phyloP scores from a whole-genome alignment of 1,284 basidiomycete genomes.

The Trametes hirsuta region DNA sequence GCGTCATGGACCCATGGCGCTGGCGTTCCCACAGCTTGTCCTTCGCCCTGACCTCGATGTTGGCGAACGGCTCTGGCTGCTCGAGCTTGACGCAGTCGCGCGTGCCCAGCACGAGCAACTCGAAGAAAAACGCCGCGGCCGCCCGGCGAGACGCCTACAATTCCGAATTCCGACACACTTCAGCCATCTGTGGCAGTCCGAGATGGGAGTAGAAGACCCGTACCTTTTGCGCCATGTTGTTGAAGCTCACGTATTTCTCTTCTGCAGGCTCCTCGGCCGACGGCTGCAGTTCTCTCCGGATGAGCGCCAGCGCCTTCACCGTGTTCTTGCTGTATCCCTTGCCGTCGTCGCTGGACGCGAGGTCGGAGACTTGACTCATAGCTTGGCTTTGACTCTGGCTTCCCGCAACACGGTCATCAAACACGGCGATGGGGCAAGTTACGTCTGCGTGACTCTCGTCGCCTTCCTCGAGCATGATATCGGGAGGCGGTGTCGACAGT shows the following conservation, averaged over 20 bases:
- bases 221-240: conserved; percentile 75
- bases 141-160: conserved; percentile 84
- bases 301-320: conserved; percentile 83
- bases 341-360: conserved; percentile 53
- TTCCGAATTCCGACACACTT: not conserved
- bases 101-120: conserved; percentile 92
- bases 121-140: conserved; percentile 96
- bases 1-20: conserved; percentile 51
- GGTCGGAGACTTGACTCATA: not conserved
- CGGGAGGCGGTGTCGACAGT: conserved; percentile 66
- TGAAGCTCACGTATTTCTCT: conserved; percentile 73
- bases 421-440: conserved; percentile 80
- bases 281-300: conserved; percentile 77
- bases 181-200: not conserved
- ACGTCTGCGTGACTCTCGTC: conserved; percentile 69
- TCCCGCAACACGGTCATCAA: conserved; percentile 66
- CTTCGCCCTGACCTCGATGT: conserved; percentile 86
- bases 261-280: conserved; percentile 47
- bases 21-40: conserved; percentile 82
- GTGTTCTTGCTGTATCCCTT: conserved; percentile 91
- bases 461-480: conserved; percentile 56
- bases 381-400: conserved; percentile 45
- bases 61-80: conserved; percentile 79
- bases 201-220: conserved; percentile 14
- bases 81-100: conserved; percentile 85